These are phyloP conservation scores for Phaeosphaeriaceae sp. DNA, from an alignment of 2,329 filamentous ascomycete genomes.

Conservation along the genomic window DNA sequence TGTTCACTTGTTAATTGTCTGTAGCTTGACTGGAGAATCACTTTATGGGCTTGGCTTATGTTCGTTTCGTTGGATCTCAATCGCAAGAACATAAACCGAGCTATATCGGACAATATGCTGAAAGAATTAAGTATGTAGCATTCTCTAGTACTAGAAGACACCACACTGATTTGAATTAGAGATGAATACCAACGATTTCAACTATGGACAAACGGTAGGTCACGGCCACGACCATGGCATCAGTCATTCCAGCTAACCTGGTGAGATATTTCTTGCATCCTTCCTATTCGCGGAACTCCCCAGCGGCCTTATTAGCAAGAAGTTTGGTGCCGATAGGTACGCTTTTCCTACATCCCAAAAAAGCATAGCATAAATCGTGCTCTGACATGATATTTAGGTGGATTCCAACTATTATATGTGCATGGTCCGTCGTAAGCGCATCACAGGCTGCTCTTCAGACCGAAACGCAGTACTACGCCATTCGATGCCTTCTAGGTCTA, in stretches of 20 bases:
- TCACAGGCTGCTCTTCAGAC: constrained; percentile 45
- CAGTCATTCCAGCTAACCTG: constrained; percentile 1
- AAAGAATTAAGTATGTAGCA: constrained; percentile 33
- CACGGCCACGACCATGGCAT: no score
- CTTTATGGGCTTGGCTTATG: constrained; percentile 54
- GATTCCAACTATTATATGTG: constrained; percentile 47
- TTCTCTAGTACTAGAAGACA: not conserved
- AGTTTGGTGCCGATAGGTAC: constrained; percentile 55
- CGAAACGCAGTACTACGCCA: constrained; percentile 46
- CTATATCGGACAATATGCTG: constrained; percentile 44
- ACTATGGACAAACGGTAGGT: constrained; percentile 49
- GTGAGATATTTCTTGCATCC: constrained; percentile 41
- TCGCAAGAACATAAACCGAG: constrained; percentile 55
- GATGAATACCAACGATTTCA: constrained; percentile 41
- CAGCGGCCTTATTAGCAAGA: constrained; percentile 59
- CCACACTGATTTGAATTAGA: constrained; percentile 16
- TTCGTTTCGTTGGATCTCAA: constrained; percentile 57
- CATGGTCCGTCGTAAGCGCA: constrained; percentile 45
- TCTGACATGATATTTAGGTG: constrained; percentile 20
- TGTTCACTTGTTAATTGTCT: not conserved
- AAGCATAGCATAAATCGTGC: constrained; percentile 23
- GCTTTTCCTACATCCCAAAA: constrained; percentile 35
- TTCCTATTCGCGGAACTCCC: constrained; percentile 59
- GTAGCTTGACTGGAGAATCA: constrained; percentile 37
- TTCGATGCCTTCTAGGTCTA: constrained; percentile 50